Base-by-base conservation (phyloP, 345 rosid genomes). In the Aurinia saxatilis region DNA sequence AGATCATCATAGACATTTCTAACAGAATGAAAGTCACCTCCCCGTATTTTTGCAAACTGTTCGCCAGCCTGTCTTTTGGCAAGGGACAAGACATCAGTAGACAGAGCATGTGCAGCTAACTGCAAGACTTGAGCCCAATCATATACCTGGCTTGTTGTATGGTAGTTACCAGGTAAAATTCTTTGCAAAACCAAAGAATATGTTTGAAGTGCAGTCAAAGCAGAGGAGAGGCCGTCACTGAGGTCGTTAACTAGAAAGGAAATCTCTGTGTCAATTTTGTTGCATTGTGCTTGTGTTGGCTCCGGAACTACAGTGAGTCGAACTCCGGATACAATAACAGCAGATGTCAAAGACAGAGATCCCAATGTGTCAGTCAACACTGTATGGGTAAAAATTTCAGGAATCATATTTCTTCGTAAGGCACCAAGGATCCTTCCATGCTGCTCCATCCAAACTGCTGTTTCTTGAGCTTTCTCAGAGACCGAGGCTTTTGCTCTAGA, bases 231-330 rank as follows among this genome's bases (percentile, higher is more conserved):
- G 36, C 91, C 86, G 60, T 54, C 72, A 73, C 81, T 86, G 75
- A 87, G 73, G 56, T 91, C 93, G 16, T 80, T 71, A 50, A 87
- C 69, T 34, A 85, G 74, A 67, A 78, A 80, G 58, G 85, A 80
- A 50, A 85, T 84, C 68, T 91, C 98, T 76, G 79, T 76, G 68
- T 87, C 96, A 79, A 87, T 78, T 48, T 87, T 87, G 57, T 75
- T 75, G 80, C 96, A 87, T 44, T 85, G 96, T 59, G 74, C 87
- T 78, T 78, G 96, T 33, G 96, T 87, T 50, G 98, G 95, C 80
- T 91, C 98, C 60, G 98, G 95, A 74, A 91, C 96, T 15, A 91
- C 76, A 66, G 93, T 80, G 71, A 87, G 74, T 55, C 91, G 98
- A 63, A 91, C 82, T 35, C 91, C 91, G 49, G 93, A 89, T 52